Evolutionary conservation across 805 yeast species (phyloP), one percentile per base, ranked within the genome.

Genomic region (Barnettozyma wickerhamii): DNA sequence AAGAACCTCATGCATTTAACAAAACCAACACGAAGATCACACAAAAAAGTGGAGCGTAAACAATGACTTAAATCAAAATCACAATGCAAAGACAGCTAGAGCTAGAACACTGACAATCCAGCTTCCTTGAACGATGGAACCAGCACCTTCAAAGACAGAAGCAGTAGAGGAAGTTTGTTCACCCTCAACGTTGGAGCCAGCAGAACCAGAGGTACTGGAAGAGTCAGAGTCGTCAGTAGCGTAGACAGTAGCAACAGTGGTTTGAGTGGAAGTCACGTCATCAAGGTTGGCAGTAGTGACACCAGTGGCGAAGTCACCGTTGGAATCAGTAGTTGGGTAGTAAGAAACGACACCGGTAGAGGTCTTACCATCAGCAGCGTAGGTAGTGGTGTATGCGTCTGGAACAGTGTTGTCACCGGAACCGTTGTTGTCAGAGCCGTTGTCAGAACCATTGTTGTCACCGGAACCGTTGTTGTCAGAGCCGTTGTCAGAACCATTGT

Each of bases 381-480:
- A 58, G 34, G 65, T 63, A 24, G 45, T 59, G 29, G 57, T 63
- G 35, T 53, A 60, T 36, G 43, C 45, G 7, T 45, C 52, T 24
- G 42, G 45, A 24, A 32, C 47, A 10, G 40, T 36, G 17, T 20
- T 28, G 13, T 13, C 30, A 12, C 3, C 17, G n/a, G 7, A n/a
- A 19, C 37, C 14, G 17, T 23, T 23, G 12, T 12, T 3, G 26
- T 23, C 12, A n/a, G n/a, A n/a, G 26, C 26, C 26, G 12, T 23
- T 23, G 26, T 20, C 7, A 24, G 4, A 6, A 31, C 29, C 26
- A 23, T 12, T 37, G 12, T 12, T 12, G 12, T 23, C 12, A 23
- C 26, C 26, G n/a, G n/a, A n/a, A 23, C 26, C 26, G 26, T 23
- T 12, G 2, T 9, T 23, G 12, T 9, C 26, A 23, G 26, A 9